Evolutionary conservation across 306 rosid genomes (phyloP), one percentile per base, ranked within the genome.

Genomic region (Citrullus amarus): DNA sequence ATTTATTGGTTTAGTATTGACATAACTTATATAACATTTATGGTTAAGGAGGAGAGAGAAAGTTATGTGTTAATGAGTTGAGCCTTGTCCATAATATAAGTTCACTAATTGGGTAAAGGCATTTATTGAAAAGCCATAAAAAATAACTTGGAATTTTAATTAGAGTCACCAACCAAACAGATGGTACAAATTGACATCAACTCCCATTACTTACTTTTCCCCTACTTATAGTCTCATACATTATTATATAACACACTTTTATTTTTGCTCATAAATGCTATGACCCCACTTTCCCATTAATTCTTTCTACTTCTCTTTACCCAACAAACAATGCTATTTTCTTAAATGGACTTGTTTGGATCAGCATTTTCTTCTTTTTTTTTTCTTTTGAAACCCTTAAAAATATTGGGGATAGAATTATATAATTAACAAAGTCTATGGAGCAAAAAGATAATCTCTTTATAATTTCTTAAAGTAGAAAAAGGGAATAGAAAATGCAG

Each of bases 121-220:
- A 44, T 70, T 70, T 22, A 70, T 70, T 57, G 25, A 70, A 70
- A 46, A 43, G 56, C 18, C 12, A 17, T 44, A 44, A 22, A 25
- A 13, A 70, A 22, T 44, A 70, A 46, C 18, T 20, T 22, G 32
- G 4, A 17, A 8, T 39, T 12, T 70, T 44, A 70, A 70, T 43
- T 70, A 13, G 54, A 41, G 57, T 2, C 76, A 70, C 76, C 76
- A 70, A 70, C 76, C 76, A 46, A 44, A 70, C 39, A 70, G 14
- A 25, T 28, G 0, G 66, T 60, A 60, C 66, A 60, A 60, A 3
- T 60, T 60, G 34, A 12, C 65, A 59, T 59, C 63, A 59, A 59
- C 6, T 59, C 65, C 8, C 50, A 67, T 44, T n/a, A 16, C 48
- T 34, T 15, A 63, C 48, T 65, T 65, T 39, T 66, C 25, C 13